Percentiles rank a stretch among this genome's conserved stretches.
These are phyloP conservation scores for Pyrenophora graminea DNA, from an alignment of 2,329 filamentous ascomycete species.

Conservation along the genomic window DNA sequence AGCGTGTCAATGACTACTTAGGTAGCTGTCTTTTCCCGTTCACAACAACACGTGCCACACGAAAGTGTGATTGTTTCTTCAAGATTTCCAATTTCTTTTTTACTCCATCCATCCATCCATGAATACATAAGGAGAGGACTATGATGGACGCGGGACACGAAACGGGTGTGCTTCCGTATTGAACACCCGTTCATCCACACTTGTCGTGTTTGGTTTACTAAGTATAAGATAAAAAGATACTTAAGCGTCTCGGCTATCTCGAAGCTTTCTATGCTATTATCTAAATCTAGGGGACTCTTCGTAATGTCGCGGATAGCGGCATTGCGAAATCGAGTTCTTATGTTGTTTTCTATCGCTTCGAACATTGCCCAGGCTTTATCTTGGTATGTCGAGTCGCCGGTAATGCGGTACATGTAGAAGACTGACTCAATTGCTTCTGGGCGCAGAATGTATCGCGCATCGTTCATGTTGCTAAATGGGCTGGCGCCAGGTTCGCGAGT, in stretches of 20 bases:
- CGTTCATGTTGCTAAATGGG: constrained; percentile 45
- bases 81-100: no score
- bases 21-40: no score
- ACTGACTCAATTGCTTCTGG: constrained; percentile 64
- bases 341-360: constrained; percentile 47
- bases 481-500: constrained; percentile 42
- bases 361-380: constrained; percentile 57
- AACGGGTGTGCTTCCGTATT: constrained; percentile 56
- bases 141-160: constrained; percentile 10
- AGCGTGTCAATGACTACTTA: no score
- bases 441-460: constrained; percentile 53
- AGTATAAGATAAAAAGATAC: constrained; percentile 57
- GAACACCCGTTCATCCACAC: constrained; percentile 52
- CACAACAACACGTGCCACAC: no score
- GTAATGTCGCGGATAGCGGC: constrained; percentile 52
- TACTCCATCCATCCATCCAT: no score
- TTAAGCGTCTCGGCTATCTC: constrained; percentile 56
- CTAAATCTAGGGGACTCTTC: constrained; percentile 41
- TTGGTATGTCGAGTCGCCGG: constrained; percentile 54
- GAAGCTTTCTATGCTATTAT: constrained; percentile 54
- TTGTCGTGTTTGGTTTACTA: constrained; percentile 47
- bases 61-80: no score
- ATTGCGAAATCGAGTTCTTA: constrained; percentile 50
- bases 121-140: no score
- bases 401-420: constrained; percentile 64